A percentile compares a stretch with the other conserved stretches of the same genome.
Evolutionary conservation across 768 basidiomycete genomes (phyloP).

Genomic region (Zangia roseola): DNA sequence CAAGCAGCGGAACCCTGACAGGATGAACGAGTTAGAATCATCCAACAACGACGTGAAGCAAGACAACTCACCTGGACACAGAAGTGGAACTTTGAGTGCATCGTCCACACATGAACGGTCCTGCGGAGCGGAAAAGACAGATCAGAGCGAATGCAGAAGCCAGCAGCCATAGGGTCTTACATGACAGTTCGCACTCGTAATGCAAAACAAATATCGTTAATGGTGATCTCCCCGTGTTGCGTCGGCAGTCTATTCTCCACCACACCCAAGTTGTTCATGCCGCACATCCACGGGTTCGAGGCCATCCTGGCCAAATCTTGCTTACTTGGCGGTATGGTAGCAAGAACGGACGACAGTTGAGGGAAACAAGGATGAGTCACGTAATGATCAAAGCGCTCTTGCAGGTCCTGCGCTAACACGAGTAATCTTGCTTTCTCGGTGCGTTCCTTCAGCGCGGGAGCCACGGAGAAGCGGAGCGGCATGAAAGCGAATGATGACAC

Average conservation of each 20-base stretch:
- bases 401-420: slow-evolving; percentile 9
- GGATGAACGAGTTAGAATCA: neutral
- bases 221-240: slow-evolving; percentile 3
- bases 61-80: slow-evolving; percentile 11
- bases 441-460: neutral
- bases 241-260: slow-evolving; percentile 12
- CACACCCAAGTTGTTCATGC: slow-evolving; percentile 14
- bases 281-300: slow-evolving; percentile 4
- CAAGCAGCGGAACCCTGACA: slow-evolving; percentile 20
- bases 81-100: slow-evolving; percentile 15
- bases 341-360: slow-evolving; percentile 3
- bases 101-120: slow-evolving; percentile 16
- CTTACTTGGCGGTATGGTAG: neutral
- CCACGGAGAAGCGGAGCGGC: slow-evolving; percentile 21
- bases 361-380: slow-evolving; percentile 16
- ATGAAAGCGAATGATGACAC: slow-evolving; percentile 9
- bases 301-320: neutral
- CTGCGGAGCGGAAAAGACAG: neutral
- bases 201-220: slow-evolving; percentile 8
- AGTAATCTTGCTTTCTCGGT: slow-evolving; percentile 12
- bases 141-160: neutral
- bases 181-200: slow-evolving; percentile 7
- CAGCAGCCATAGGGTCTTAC: neutral
- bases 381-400: slow-evolving; percentile 12
- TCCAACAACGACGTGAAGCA: too few relatives aligned